phyloP scores from a whole-genome alignment of 129 eudicot species.

The Centrapalus pauciflorus region DNA sequence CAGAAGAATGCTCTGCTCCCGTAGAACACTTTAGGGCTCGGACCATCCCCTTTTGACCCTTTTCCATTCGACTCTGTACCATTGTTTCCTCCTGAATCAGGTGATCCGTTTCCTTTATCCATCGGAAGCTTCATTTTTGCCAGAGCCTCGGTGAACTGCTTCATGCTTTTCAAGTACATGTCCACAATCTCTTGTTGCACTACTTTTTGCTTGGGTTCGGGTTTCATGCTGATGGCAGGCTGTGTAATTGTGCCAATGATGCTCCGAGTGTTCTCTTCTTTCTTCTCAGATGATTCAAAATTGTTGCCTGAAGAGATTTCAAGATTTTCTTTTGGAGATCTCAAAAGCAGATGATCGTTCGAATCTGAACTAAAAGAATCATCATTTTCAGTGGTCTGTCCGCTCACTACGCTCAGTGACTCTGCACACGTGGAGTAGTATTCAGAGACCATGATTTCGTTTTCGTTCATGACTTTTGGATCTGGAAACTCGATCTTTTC shows the following conservation, averaged over 20 bases:
- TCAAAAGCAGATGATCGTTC: neutral
- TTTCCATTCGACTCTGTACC: constrained; percentile 21
- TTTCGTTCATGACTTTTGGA: constrained; percentile 37
- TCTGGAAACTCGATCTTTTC: constrained; percentile 43
- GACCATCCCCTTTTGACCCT: constrained; percentile 28
- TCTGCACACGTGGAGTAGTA: constrained; percentile 22
- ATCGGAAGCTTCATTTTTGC: constrained; percentile 41
- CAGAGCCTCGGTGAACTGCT: constrained; percentile 45
- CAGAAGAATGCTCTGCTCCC: constrained; percentile 55
- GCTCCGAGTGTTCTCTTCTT: constrained; percentile 11
- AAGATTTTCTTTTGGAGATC: constrained; percentile 2
- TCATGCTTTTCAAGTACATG: constrained; percentile 51
- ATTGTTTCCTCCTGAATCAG: constrained; percentile 13
- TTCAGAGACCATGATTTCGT: constrained; percentile 42
- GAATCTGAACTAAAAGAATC: constrained; percentile 9
- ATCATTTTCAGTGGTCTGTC: constrained; percentile 2
- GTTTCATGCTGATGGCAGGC: constrained; percentile 3
- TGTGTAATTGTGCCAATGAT: neutral
- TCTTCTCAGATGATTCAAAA: constrained; percentile 22
- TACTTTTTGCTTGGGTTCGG: constrained; percentile 27
- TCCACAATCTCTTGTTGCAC: constrained; percentile 46
- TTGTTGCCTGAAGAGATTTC: constrained; percentile 20
- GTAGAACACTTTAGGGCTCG: constrained; percentile 37
- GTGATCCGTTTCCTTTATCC: constrained; percentile 14
- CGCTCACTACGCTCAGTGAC: constrained; percentile 7